Evolutionary conservation across 192 early-diverging fungal species (phyloP).

Genomic region (Endogone sp.): DNA sequence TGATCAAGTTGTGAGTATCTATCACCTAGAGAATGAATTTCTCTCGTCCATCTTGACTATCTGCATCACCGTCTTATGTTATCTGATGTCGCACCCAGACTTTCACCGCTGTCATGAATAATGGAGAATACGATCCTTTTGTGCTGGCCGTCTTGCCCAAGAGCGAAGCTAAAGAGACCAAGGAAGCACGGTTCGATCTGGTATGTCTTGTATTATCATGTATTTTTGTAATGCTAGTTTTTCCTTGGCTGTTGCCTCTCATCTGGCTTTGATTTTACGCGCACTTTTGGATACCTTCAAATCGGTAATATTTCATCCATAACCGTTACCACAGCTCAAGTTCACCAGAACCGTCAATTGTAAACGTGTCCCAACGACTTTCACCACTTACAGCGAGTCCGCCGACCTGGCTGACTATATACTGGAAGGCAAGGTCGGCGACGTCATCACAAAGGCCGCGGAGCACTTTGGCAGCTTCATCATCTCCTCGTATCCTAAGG

Average conservation of each 20-base stretch:
- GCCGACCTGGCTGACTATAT: slow-evolving; percentile 25
- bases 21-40: slow-evolving; percentile 30
- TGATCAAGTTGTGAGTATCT: slow-evolving; percentile 39
- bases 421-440: slow-evolving; percentile 14
- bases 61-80: background rate
- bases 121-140: slow-evolving; percentile 40
- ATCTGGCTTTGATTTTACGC: slow-evolving; percentile 37
- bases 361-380: slow-evolving; percentile 10
- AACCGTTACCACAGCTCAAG: background rate
- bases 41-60: too few species aligned
- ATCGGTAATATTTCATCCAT: background rate
- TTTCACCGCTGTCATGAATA: slow-evolving; percentile 37
- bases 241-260: background rate
- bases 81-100: slow-evolving; percentile 4
- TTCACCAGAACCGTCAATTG: background rate
- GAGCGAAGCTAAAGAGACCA: slow-evolving; percentile 46
- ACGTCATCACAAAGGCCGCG: slow-evolving; percentile 5
- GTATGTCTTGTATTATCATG: slow-evolving; percentile 10
- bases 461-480: slow-evolving; percentile 22
- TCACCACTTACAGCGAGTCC: slow-evolving; percentile 21
- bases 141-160: slow-evolving; percentile 69
- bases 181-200: slow-evolving; percentile 54
- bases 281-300: slow-evolving; percentile 5
- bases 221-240: background rate
- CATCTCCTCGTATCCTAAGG: slow-evolving; percentile 20